These are phyloP conservation scores for Wickerhamomyces silvicola DNA, from an alignment of 805 yeast species.

Conservation along the genomic window DNA sequence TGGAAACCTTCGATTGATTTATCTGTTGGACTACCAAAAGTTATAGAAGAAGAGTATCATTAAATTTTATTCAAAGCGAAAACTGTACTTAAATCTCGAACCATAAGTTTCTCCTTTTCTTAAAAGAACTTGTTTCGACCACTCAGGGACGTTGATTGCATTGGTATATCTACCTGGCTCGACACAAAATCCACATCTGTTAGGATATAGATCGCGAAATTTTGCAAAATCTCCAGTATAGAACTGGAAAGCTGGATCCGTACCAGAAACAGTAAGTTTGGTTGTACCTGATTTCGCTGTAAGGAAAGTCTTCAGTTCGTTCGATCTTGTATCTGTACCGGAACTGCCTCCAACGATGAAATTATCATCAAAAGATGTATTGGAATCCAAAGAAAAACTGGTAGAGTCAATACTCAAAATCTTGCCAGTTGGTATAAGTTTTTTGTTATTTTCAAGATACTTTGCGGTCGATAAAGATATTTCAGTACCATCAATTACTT, in stretches of 20 bases:
- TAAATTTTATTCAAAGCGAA: neutral
- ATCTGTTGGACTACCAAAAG: neutral
- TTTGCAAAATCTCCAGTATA: conserved; percentile 53
- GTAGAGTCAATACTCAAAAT: conserved; percentile 23
- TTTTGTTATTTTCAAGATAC: conserved; percentile 35
- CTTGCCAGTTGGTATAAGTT: conserved; percentile 41
- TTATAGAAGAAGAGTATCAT: neutral
- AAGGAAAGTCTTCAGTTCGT: conserved; percentile 29
- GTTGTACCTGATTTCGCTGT: conserved; percentile 38
- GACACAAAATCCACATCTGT: conserved; percentile 50
- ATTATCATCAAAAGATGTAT: conserved; percentile 36
- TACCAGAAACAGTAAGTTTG: conserved; percentile 39
- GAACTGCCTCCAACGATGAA: conserved; percentile 33
- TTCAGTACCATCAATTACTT: conserved; percentile 32
- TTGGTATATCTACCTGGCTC: conserved; percentile 57
- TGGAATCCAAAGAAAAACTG: conserved; percentile 14
- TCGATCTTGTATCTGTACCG: conserved; percentile 39
- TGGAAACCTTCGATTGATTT: neutral
- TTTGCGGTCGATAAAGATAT: conserved; percentile 34
- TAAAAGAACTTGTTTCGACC: conserved; percentile 43
- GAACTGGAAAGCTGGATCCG: conserved; percentile 63
- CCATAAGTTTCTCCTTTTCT: conserved; percentile 50
- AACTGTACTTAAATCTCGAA: conserved; percentile 24
- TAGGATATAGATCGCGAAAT: conserved; percentile 25
- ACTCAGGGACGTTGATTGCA: conserved; percentile 42